phyloP scores from a whole-genome alignment of 75 land plant genomes.

The Azolla pinnata region DNA sequence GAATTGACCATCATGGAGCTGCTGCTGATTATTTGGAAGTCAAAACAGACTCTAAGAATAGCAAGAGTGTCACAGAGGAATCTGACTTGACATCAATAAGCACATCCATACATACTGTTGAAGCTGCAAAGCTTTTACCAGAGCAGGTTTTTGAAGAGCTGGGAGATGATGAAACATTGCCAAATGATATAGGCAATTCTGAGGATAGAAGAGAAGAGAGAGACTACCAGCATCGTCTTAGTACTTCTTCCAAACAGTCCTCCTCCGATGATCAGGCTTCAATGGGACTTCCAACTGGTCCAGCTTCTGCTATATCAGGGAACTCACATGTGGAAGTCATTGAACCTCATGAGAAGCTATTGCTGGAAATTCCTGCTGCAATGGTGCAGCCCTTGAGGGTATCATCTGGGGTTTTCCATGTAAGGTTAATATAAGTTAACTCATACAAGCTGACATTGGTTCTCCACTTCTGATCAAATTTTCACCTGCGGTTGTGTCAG shows the following conservation, averaged over 20 bases:
- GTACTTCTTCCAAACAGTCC: slow-evolving; percentile 19
- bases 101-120: slow-evolving; percentile 28
- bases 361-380: slow-evolving; percentile 70
- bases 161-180: slow-evolving; percentile 48
- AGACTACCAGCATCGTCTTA: slow-evolving; percentile 13
- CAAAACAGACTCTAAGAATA: slow-evolving; percentile 3
- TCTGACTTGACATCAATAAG: slow-evolving; percentile 3
- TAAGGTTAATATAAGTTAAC: slow-evolving; percentile 4
- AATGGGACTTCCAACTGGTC: slow-evolving; percentile 2
- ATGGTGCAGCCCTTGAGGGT: slow-evolving; percentile 86
- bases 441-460: no score
- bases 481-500: no score
- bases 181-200: slow-evolving; percentile 22
- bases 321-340: slow-evolving; percentile 36
- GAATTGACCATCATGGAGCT: slow-evolving; percentile 66
- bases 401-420: slow-evolving; percentile 75
- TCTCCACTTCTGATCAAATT: no score
- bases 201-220: slow-evolving; percentile 21
- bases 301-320: slow-evolving; percentile 37
- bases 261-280: slow-evolving; percentile 7
- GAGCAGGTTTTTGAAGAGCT: slow-evolving; percentile 52
- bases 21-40: slow-evolving; percentile 69
- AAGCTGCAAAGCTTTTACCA: slow-evolving; percentile 47
- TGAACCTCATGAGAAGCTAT: slow-evolving; percentile 53
- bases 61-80: no score